Conservation (phyloP, 148 eudicot species). For the Persicaria tinctoria region DNA sequence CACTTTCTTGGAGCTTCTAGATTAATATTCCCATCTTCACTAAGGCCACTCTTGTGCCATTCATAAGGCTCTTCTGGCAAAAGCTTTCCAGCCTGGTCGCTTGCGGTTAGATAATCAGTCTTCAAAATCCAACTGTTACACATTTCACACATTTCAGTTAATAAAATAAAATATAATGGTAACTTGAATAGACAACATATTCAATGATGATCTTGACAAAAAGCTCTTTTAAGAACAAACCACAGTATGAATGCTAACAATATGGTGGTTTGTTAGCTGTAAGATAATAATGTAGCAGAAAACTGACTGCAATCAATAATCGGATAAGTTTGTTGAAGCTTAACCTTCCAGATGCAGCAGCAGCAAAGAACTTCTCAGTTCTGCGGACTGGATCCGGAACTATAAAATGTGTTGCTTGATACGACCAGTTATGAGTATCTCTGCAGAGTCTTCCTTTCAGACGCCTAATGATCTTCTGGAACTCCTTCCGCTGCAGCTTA, state of each 20-base stretch:
- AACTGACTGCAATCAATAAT: background rate
- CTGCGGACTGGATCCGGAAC: slow-evolving; percentile 81
- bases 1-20: slow-evolving; percentile 94
- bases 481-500: slow-evolving; percentile 82
- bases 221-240: background rate
- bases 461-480: slow-evolving; percentile 64
- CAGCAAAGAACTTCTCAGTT: slow-evolving; percentile 96
- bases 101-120: slow-evolving; percentile 70
- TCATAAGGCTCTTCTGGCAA: slow-evolving; percentile 90
- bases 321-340: background rate
- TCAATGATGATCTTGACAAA: background rate
- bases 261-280: too few relatives aligned
- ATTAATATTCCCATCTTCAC: slow-evolving; percentile 80
- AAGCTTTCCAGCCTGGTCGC: slow-evolving; percentile 71
- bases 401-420: slow-evolving; percentile 93
- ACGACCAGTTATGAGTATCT: slow-evolving; percentile 94
- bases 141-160: too few relatives aligned
- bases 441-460: slow-evolving; percentile 82
- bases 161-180: slow-evolving; percentile 9
- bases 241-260: background rate
- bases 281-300: too few relatives aligned
- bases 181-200: background rate
- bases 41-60: slow-evolving; percentile 79
- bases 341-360: slow-evolving; percentile 97
- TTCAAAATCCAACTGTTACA: slow-evolving; percentile 87